Base-by-base conservation (phyloP, 2,329 filamentous ascomycete species). In the Neonectria coccinea region DNA sequence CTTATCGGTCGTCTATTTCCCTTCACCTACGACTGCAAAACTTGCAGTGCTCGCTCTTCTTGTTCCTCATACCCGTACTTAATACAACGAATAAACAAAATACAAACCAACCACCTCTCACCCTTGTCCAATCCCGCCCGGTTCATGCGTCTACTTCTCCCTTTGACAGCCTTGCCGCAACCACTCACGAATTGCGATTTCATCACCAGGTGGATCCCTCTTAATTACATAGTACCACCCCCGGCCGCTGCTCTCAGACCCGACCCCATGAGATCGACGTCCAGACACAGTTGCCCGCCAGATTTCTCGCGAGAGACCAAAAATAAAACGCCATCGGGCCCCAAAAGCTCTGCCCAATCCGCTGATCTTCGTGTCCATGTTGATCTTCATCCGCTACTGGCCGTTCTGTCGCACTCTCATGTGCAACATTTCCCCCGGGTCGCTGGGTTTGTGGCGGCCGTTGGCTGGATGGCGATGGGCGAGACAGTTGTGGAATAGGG, bases 321-420 rank as follows among this genome's bases (percentile, higher is more conserved):
- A 39, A 16, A 39, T 7, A 39, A 16, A 14, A 39, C 2, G 2
- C 48, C 29, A 20, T 14, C 39, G 3, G n/a, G 48, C 22, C 33
- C 33, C 48, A 36, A 8, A 18, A 42, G 4, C 29, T 51, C 11
- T 33, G 27, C 10, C 8, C n/a, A 51, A 33, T 36, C 29, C 48
- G 20, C 48, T 33, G 18, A 36, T 20, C 48, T 51, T 51, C 48
- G 12, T 18, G 29, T 51, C 47, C 41, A 36, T 12, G 48, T 22
- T 56, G 53, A 47, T 56, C 53, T 47, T 47, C n/a, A 57, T 48
- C 31, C 39, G n/a, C 52, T n/a, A 18, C 22, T 8, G 22, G 25
- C 36, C 25, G 9, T 27, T 31, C 14, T 31, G n/a, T 14, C 33
- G 10, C 22, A 4, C 10, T 20, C 14, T 22, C 3, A 8, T 20